These are phyloP conservation scores for Ophiostoma quercus DNA, from an alignment of 2,329 filamentous ascomycete genomes.

Conservation along the genomic window DNA sequence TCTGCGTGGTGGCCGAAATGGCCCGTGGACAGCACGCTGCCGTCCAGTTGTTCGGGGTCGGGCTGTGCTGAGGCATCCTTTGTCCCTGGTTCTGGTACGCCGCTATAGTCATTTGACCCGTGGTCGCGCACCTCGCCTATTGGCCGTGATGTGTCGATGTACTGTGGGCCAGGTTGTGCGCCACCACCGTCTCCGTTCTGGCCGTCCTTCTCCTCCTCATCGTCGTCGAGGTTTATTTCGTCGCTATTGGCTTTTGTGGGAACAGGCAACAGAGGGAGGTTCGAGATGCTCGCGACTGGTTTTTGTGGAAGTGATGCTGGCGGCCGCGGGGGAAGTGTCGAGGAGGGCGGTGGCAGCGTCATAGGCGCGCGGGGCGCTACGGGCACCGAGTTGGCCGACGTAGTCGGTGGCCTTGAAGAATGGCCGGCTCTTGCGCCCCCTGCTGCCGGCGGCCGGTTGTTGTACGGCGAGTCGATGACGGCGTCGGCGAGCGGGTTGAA, in stretches of 20 bases:
- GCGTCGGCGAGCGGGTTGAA: conserved; percentile 55
- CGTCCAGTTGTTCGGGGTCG: conserved; percentile 24
- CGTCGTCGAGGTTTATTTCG: conserved; percentile 42
- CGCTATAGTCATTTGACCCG: neutral
- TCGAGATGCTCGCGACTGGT: neutral
- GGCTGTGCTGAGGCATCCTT: neutral
- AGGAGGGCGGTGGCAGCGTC: conserved; percentile 9
- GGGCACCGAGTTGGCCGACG: conserved; percentile 12
- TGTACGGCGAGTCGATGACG: conserved; percentile 36
- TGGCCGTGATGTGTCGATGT: conserved; percentile 35
- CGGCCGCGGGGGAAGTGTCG: neutral
- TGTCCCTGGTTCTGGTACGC: neutral
- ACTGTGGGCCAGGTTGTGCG: conserved; percentile 31
- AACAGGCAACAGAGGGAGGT: neutral
- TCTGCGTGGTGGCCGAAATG: conserved; percentile 14
- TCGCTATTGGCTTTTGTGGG: conserved; percentile 36
- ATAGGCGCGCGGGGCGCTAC: conserved; percentile 10
- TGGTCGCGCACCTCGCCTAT: conserved; percentile 27
- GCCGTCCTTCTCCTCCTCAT: conserved; percentile 32
- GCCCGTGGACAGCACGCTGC: conserved; percentile 22
- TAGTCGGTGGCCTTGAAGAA: neutral
- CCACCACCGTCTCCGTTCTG: conserved; percentile 33
- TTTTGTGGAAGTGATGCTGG: neutral
- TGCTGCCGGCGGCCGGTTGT: conserved; percentile 25
- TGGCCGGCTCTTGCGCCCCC: neutral